phyloP scores from a whole-genome alignment of 179 eudicot species.

The Silene vulgaris region DNA sequence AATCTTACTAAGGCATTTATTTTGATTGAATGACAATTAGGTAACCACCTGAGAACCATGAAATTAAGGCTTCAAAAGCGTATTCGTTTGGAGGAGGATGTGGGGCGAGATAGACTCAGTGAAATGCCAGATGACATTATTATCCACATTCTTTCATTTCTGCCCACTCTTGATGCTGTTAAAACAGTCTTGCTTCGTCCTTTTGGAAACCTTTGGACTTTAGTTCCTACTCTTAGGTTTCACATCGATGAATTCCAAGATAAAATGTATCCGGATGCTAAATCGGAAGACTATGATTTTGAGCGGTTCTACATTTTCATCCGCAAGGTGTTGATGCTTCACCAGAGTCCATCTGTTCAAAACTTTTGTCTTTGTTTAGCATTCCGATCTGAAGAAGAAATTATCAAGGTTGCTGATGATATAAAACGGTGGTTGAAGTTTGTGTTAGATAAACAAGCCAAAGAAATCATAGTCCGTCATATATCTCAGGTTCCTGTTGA shows the following conservation, averaged over 20 bases:
- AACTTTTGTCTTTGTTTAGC: neutral
- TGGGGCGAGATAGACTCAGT: slow-evolving; percentile 11
- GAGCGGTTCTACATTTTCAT: neutral
- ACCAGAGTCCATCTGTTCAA: neutral
- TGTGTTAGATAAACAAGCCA: slow-evolving; percentile 2
- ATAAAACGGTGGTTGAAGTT: slow-evolving; percentile 1
- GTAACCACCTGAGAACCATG: too few relatives aligned
- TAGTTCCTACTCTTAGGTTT: neutral
- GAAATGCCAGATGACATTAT: slow-evolving; percentile 18
- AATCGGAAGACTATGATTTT: too few relatives aligned
- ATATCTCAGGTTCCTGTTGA: too few relatives aligned
- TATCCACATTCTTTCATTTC: slow-evolving; percentile 11
- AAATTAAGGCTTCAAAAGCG: too few relatives aligned
- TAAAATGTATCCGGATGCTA: too few relatives aligned
- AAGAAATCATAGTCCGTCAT: neutral
- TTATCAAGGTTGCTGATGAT: neutral
- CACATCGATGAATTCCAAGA: neutral
- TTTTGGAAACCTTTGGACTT: slow-evolving; percentile 15
- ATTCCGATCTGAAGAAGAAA: neutral
- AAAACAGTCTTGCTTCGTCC: neutral
- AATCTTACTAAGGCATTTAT: too few relatives aligned
- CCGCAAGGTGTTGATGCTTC: slow-evolving; percentile 11
- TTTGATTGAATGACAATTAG: too few relatives aligned
- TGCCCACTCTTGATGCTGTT: slow-evolving; percentile 20
- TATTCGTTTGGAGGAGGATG: neutral